A percentile compares a stretch with the other conserved stretches of the same genome.
These are phyloP conservation scores for Beta corolliflora DNA, from an alignment of 179 eudicot species.

Conservation along the genomic window DNA sequence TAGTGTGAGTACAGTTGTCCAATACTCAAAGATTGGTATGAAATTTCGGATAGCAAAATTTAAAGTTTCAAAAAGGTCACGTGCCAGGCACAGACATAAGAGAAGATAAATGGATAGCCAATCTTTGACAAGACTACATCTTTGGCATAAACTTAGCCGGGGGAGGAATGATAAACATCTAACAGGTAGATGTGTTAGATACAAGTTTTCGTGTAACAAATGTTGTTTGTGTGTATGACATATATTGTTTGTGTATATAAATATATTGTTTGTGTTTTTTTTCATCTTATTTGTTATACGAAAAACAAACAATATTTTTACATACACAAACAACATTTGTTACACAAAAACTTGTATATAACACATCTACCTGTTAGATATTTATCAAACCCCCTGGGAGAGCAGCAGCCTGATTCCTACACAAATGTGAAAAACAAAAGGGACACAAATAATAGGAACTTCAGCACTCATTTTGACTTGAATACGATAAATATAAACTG, in stretches of 20 bases:
- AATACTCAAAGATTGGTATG: not conserved
- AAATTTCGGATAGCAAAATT: not conserved
- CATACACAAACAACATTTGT: no score
- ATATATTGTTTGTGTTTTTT: no score
- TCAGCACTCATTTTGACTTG: not conserved
- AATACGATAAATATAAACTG: not conserved
- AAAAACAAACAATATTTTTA: no score
- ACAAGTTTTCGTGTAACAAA: no score
- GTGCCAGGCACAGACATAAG: not conserved
- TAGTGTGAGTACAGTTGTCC: slow-evolving; percentile 8
- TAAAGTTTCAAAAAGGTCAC: not conserved
- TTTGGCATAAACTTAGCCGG: not conserved
- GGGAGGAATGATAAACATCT: no score
- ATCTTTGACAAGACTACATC: not conserved
- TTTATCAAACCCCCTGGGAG: no score
- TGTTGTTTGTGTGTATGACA: no score
- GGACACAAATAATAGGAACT: not conserved
- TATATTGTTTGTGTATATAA: no score
- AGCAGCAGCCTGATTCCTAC: not conserved
- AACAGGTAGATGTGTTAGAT: no score
- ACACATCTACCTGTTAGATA: no score
- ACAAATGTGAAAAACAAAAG: not conserved
- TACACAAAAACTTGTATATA: no score
- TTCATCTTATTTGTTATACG: no score
- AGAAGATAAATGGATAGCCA: not conserved